These are phyloP conservation scores for Phytophthora melonis DNA, from an alignment of 352 stramenopile species.

Conservation along the genomic window DNA sequence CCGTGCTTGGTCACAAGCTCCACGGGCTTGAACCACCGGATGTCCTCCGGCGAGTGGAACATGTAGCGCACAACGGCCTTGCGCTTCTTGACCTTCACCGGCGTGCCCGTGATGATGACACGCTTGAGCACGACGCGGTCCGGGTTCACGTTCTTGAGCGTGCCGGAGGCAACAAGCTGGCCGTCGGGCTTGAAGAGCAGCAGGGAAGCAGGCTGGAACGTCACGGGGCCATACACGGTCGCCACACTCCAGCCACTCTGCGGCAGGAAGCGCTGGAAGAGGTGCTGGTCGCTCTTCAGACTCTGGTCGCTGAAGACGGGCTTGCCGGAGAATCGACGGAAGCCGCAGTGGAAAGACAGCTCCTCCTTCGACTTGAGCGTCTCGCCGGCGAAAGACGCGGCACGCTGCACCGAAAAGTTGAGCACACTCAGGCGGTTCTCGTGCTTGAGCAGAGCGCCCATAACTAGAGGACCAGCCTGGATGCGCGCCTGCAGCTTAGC, in stretches of 20 bases:
- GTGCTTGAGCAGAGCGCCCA: constrained; percentile 93
- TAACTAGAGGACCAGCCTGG: constrained; percentile 68
- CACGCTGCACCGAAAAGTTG: constrained; percentile 96
- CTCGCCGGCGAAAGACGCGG: constrained; percentile 69
- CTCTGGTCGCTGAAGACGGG: constrained; percentile 98
- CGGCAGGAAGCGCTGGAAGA: constrained; percentile 98
- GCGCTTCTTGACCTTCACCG: constrained; percentile 98
- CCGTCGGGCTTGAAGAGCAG: constrained; percentile 92
- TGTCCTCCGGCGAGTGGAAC: constrained; percentile 99
- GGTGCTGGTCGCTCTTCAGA: constrained; percentile 99
- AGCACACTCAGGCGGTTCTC: constrained; percentile 98
- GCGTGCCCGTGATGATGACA: constrained; percentile 98
- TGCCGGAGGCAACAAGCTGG: constrained; percentile 94
- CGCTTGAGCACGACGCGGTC: constrained; percentile 98
- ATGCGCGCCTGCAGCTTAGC: constrained; percentile 64
- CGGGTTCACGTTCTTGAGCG: constrained; percentile 96
- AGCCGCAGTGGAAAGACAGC: constrained; percentile 97
- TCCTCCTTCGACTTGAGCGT: constrained; percentile 97
- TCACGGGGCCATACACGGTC: constrained; percentile 93
- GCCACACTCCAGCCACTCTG: constrained; percentile 91
- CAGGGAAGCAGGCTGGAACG: constrained; percentile 96
- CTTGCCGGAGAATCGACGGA: constrained; percentile 93
- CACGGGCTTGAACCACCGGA: constrained; percentile 99
- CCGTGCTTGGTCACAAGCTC: constrained; percentile 98
- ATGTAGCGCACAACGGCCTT: constrained; percentile 99